Evolutionary conservation across 164 flowering plant genomes (phyloP), one percentile per base, ranked within the genome.

Genomic region (Macadamia integrifolia): DNA sequence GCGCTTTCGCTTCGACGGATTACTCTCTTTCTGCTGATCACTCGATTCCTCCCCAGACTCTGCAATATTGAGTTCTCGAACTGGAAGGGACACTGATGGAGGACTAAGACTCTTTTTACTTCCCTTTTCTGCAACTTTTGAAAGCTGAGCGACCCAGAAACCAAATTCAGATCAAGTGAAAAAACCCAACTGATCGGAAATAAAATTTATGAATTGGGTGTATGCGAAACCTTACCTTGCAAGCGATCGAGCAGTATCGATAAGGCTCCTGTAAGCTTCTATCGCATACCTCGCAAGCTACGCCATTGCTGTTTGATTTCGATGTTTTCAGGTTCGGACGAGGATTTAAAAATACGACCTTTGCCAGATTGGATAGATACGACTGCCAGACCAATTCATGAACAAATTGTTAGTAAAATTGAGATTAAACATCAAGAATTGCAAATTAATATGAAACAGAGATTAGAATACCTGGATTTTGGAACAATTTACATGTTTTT

Each of bases 201-300:
- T 3, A 46, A 42, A 57, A 9, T 15, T 43, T 9, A 5, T 43
- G 48, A 43, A 43, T 50, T 23, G 55, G 3, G 13, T 14, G 17
- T 14, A 10, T 14, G 55, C 13, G 55, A 6, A 6, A 15, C 14
- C n/a, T 32, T 81, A 85, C 95, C 86, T 87, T 86, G 87, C 95
- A 89, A 0, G 86, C 87, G 10, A 89, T 81, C 31, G 91, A 89
- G 69, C 92, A 89, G 64, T 81, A 87, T 17, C 85, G 84, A 78
- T 81, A 82, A 0, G 87, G 60, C 58, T 89, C 92, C 52, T 80
- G 79, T 6, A 89, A 75, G 72, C 76, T 76, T 73, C 90, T 83
- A 43, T 83, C 79, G 65, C 92, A 89, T 35, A 80, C 79, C 73
- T 79, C 77, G 72, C 95, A 89, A 12, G 75, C 49, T 13, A 79